phyloP scores from a whole-genome alignment of 306 rosid genomes.

The Prunus mume region DNA sequence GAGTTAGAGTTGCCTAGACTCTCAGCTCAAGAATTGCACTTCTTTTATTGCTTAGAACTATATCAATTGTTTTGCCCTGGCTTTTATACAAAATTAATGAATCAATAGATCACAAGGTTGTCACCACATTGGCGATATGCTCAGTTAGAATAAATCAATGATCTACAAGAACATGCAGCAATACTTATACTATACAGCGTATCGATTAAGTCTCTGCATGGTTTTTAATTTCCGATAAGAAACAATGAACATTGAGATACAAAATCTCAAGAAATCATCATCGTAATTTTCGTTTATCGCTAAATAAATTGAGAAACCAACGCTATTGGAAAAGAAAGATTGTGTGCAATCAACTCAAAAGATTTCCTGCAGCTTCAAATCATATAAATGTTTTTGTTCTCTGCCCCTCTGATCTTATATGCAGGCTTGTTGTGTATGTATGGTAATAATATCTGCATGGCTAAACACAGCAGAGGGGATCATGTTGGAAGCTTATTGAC shows the following conservation, averaged over 20 bases:
- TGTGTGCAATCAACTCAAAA: no score
- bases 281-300: not conserved
- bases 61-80: not conserved
- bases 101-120: no score
- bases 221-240: not conserved
- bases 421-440: no score
- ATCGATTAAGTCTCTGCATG: not conserved
- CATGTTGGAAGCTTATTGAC: slow-evolving; percentile 1
- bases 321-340: no score
- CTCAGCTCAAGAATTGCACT: not conserved
- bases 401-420: no score
- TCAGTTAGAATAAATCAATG: not conserved
- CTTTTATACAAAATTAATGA: not conserved
- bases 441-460: not conserved
- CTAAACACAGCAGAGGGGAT: not conserved
- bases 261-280: not conserved
- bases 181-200: not conserved
- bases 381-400: no score
- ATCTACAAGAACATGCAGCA: not conserved
- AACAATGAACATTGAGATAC: not conserved
- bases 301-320: not conserved
- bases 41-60: not conserved
- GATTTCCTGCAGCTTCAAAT: no score
- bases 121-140: no score
- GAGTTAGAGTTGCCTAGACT: not conserved